Evolutionary conservation across 495 filamentous ascomycete genomes (phyloP), one percentile per base, ranked within the genome.

Genomic region (Penicillium subrubescens): DNA sequence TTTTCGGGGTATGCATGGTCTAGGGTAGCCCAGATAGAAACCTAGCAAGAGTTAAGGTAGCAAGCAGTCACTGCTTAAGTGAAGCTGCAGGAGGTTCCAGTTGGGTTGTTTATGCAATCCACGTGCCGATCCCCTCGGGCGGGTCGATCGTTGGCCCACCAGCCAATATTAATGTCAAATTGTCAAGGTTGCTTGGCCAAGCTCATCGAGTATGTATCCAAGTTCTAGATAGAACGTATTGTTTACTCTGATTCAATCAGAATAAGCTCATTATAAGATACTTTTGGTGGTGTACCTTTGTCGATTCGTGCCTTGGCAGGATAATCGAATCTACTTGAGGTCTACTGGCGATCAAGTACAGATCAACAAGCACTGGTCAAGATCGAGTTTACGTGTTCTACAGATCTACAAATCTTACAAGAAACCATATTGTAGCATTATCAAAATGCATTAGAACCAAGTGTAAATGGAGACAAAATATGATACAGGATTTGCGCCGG

Each of bases 401-500:
- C n/a, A 21, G 43, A 44, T 23, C 44, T 48, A 25, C n/a, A 21
- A n/a, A 44, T 48, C 44, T 48, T 25, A 23, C 1, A 25, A 3
- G 33, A n/a, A 34, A 25, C 37, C 7, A 33, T 5, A 2, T 5
- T 37, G 33, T 37, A 56, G 53, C 53, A 56, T 56, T 33, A 56
- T 52, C 8, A 23, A 23, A 56, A 68, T 71, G 65, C 66, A 69
- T 71, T 71, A 62, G 50, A 63, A 64, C 61, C 60, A 67, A 53
- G 29, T 21, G 17, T 37, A 51, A 61, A 25, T 61, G 57, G 51
- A 64, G 59, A 60, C 58, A n/a, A 60, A 56, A 65, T 70, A 74
- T 74, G 67, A 67, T 74, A 74, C 70, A 68, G 64, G 46, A 44
- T 70, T 61, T 73, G 70, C 71, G 70, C 65, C 63, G 63, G 69